Evolutionary conservation across 164 flowering plant genomes (phyloP), one percentile per base, ranked within the genome.

Genomic region (Chimonanthus praecox): DNA sequence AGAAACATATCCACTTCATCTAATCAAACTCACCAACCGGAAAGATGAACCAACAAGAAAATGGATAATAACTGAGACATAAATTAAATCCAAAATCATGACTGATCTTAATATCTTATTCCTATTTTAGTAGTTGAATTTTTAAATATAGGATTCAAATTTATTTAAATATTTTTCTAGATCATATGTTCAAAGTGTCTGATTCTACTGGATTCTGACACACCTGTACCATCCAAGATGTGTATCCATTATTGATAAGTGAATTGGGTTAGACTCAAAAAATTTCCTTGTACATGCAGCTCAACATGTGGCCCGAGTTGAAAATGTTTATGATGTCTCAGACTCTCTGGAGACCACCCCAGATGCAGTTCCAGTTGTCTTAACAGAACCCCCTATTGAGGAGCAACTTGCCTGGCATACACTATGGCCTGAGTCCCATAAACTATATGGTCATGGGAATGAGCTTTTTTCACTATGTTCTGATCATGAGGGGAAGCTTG

Each of bases 391-490:
- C 70, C 98, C 99, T 8, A 90, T 95, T 71, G 99, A 95, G 80
- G 99, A 93, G 50, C 98, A 93, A 82, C 76, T 95, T 66, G 89
- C 90, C 21, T 93, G 90, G 89, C 91, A 95, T 77, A 95, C 99
- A 11, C 82, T 95, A 43, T 95, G 99, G 99, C 99, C 99, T 5
- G 99, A 95, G 77, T 83, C 97, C 2, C 99, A 95, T 83, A 95
- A 95, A 83, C 95, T 95, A 62, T 95, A 95, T 81, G 99, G 98
- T 73, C 99, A 95, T 84, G 99, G 99, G 15, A 95, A 95, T 89
- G 99, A 95, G 78, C 85, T 95, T 13, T 95, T 87, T 79, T 90
- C 99, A 54, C 68, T 95, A 18, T 92, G 98, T 79, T 88, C 90
- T 86, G 86, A 90, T 79, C 92, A 88, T 68, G 79, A 80, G 47